Base-by-base conservation (phyloP, 1,284 basidiomycete species). In the Ceratobasidium theobromae region DNA sequence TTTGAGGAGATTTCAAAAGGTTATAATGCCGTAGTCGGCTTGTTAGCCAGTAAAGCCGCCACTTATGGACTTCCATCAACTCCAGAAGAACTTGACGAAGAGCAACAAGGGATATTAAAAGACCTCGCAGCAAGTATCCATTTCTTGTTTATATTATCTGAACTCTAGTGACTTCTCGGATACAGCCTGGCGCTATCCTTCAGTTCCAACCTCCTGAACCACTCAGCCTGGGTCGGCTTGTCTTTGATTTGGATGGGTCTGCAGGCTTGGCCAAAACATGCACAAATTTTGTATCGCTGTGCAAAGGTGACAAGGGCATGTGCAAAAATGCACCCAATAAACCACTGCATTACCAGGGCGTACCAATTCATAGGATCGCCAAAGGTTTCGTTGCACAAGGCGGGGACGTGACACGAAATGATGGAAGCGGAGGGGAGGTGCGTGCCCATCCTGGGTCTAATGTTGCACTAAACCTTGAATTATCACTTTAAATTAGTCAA, bases 351-450 rank as follows among this genome's bases (percentile, higher is more conserved):
- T 83, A 81, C 69, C 51, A 77, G 45, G 77, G 74, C 8, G 78
- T 74, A 53, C 77, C 78, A 18, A 75, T 84, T 1, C 81, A 82
- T 71, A 74, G 80, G 14, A 76, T 81, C 68, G 77, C 80, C 48
- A 76, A 78, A 68, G 80, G 75, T 23, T 82, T 82, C 65, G 75
- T 82, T 5, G 80, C 78, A 2, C 82, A 84, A 70, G 80, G 80
- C 9, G 81, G 82, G 1, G 81, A 84, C 69, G 72, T 82, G 43
- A 82, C 81, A n/a, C 72, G 81, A 55, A 76, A 78, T 11, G 81
- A 83, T 69, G 82, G 81, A 28, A 80, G 77, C 53, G 80, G 81
- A 3, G 81, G 82, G 4, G 81, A 83, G 77, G 79, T 79, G 62
- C 45, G 76, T 70, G 27, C 21, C 14, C 14, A n/a, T 38, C 46